Conservation (phyloP, 2,329 filamentous ascomycete species). For the Cladosporium sphaerospermum region DNA sequence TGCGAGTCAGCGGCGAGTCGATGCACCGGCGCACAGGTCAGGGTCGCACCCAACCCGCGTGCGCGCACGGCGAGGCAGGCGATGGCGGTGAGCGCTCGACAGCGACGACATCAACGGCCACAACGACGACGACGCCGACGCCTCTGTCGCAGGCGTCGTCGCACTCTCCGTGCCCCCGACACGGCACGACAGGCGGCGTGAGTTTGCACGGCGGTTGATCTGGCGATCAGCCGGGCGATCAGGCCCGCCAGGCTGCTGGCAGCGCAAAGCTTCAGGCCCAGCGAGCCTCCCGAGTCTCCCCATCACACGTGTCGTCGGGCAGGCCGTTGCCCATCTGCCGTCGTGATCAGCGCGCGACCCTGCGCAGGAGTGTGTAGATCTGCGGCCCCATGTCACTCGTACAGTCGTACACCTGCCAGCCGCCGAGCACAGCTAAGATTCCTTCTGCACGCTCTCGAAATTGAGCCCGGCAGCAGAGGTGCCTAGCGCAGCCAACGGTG, state of each 20-base stretch:
- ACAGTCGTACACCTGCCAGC: no score
- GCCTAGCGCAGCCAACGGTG: no score
- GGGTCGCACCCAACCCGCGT: no score
- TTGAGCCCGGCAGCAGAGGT: no score
- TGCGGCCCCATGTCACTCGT: no score
- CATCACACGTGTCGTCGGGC: constrained; percentile 2
- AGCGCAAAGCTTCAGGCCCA: not conserved
- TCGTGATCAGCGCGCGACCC: not conserved
- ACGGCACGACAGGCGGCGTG: not conserved
- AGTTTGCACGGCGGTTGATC: constrained; percentile 7
- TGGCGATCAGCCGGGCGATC: constrained; percentile 8
- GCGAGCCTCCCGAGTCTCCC: not conserved
- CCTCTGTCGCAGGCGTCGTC: not conserved
- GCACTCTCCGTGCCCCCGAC: not conserved
- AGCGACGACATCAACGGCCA: not conserved
- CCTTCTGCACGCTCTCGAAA: no score
- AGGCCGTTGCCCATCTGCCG: not conserved
- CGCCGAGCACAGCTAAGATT: no score
- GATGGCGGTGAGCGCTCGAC: no score
- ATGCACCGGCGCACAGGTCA: not conserved
- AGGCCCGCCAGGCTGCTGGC: not conserved
- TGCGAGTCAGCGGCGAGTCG: not conserved
- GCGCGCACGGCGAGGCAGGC: no score
- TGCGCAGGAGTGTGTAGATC: not conserved
- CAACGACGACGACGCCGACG: no score